These are phyloP conservation scores for Anthostomella pinea DNA, from an alignment of 2,329 filamentous ascomycete species.

Conservation along the genomic window DNA sequence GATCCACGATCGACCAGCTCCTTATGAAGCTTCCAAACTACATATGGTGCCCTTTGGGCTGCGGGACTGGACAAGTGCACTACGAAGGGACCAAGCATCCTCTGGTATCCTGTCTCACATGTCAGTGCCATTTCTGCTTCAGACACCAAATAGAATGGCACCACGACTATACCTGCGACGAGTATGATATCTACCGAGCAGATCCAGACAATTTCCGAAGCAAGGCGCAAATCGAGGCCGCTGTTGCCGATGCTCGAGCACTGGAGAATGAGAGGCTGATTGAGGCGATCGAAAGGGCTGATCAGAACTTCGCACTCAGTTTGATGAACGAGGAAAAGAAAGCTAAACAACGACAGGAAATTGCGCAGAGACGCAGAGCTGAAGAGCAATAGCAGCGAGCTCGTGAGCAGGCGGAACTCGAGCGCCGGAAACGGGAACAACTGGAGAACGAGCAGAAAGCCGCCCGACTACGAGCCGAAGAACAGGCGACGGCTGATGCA, in stretches of 20 bases:
- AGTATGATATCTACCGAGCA: conserved; percentile 39
- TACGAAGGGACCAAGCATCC: conserved; percentile 36
- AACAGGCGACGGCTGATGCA: conserved; percentile 29
- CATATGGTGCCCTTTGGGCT: conserved; percentile 52
- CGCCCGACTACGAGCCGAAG: conserved; percentile 32
- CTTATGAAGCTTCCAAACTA: conserved; percentile 45
- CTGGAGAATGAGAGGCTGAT: conserved; percentile 39
- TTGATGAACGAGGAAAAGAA: conserved; percentile 15
- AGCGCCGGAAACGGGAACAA: conserved; percentile 12
- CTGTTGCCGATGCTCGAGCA: conserved; percentile 42
- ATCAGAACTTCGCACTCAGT: conserved; percentile 34
- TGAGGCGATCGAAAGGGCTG: conserved; percentile 33
- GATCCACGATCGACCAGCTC: conserved; percentile 8
- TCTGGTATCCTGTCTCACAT: conserved; percentile 40
- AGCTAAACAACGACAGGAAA: too few species aligned
- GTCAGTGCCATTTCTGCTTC: conserved; percentile 41
- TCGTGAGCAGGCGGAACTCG: conserved; percentile 14
- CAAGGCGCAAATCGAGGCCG: conserved; percentile 39
- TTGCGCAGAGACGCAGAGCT: conserved; percentile 27
- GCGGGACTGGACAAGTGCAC: conserved; percentile 52
- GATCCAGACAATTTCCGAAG: conserved; percentile 40
- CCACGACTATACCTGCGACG: conserved; percentile 37
- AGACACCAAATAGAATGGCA: conserved; percentile 43
- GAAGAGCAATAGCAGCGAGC: conserved; percentile 26
- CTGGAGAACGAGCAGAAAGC: conserved; percentile 14